These are phyloP conservation scores for Garcia nutans DNA, from an alignment of 345 rosid species.

Conservation along the genomic window DNA sequence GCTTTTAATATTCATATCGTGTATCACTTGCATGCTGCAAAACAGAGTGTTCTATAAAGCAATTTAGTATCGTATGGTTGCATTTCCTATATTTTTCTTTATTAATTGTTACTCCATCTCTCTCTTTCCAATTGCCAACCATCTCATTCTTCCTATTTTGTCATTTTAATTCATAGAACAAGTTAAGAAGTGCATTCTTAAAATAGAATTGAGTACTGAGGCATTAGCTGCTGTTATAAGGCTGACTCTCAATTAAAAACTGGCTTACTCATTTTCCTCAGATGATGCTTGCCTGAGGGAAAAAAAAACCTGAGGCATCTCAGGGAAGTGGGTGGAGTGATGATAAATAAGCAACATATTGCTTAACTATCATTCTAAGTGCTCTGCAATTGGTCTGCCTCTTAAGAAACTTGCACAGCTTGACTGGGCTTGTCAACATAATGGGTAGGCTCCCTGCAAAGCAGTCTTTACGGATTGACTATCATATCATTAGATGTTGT, in stretches of 20 bases:
- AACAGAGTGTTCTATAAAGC: neutral
- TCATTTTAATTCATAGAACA: too few relatives aligned
- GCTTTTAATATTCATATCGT: neutral
- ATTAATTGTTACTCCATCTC: too few relatives aligned
- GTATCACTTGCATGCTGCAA: neutral
- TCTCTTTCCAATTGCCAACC: too few relatives aligned
- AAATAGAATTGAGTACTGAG: too few relatives aligned
- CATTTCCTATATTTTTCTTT: too few relatives aligned
- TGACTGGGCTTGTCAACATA: neutral
- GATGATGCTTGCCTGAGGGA: too few relatives aligned
- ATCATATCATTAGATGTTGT: neutral
- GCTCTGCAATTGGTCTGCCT: too few relatives aligned
- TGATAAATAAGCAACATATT: too few relatives aligned
- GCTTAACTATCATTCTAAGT: neutral
- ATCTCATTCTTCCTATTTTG: too few relatives aligned
- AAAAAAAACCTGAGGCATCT: too few relatives aligned
- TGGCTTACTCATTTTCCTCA: neutral
- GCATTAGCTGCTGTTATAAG: neutral
- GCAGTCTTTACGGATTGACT: neutral
- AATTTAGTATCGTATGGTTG: neutral
- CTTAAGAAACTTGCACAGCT: neutral
- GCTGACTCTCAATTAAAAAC: neutral
- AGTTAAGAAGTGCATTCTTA: too few relatives aligned
- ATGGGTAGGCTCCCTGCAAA: neutral
- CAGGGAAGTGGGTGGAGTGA: too few relatives aligned